Conservation (phyloP, 2,329 filamentous ascomycete species). For the Microsporum canis region DNA sequence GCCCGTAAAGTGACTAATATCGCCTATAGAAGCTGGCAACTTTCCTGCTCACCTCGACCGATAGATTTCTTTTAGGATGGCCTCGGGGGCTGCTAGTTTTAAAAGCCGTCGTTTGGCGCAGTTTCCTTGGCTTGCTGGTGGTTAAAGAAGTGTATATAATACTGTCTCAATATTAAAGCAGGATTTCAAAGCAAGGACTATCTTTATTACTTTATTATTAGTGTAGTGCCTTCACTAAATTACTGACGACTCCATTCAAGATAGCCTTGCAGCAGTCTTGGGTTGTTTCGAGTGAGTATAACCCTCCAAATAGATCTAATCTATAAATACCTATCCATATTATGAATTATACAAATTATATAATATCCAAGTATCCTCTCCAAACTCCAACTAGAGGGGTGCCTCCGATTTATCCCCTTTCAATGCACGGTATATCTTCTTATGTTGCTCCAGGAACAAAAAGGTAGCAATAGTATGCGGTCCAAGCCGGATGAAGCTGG, state of each 20-base stretch:
- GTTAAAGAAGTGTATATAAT: conserved; percentile 13
- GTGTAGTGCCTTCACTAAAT: neutral
- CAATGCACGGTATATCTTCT: conserved; percentile 46
- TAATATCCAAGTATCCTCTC: neutral
- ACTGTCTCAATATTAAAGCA: conserved; percentile 10
- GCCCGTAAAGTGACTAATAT: neutral
- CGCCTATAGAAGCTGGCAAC: conserved; percentile 42
- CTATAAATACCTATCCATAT: neutral
- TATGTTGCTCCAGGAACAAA: conserved; percentile 56
- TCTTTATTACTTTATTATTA: neutral
- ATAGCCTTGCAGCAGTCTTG: too few species aligned
- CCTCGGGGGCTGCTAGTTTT: neutral
- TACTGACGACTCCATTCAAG: neutral
- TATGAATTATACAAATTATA: neutral
- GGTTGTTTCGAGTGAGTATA: too few species aligned
- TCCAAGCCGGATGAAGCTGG: conserved; percentile 54
- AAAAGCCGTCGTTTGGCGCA: neutral
- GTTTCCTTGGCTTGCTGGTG: neutral
- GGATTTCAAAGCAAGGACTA: neutral
- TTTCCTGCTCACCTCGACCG: conserved; percentile 35
- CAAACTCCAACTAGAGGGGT: neutral
- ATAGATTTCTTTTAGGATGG: conserved; percentile 6
- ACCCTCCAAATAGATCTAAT: neutral
- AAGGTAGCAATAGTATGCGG: conserved; percentile 58
- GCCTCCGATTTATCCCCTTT: conserved; percentile 20